Conservation (phyloP, 257 asterid species). For the Solanum piurae region DNA sequence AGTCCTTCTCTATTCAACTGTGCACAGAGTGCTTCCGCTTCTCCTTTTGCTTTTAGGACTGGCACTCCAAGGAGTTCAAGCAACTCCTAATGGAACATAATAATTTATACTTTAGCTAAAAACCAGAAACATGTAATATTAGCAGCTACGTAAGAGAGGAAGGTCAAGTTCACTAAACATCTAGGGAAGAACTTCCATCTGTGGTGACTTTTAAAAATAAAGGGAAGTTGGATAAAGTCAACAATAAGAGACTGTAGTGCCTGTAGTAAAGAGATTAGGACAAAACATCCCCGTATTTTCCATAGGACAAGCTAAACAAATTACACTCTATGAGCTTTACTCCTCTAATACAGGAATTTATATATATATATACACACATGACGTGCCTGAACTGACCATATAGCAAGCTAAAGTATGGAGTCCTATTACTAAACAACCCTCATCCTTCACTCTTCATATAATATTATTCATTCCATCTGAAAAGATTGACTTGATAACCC, state of each 20-base stretch:
- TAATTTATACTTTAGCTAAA: background rate
- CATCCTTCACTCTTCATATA: background rate
- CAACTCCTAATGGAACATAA: conserved; percentile 45
- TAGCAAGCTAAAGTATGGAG: background rate
- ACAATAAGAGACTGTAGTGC: background rate
- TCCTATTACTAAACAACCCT: background rate
- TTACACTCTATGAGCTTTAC: background rate
- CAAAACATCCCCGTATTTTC: background rate
- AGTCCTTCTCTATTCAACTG: conserved; percentile 70
- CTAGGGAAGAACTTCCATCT: background rate
- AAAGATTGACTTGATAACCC: background rate
- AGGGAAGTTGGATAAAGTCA: background rate
- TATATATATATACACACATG: background rate
- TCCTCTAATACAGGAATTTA: background rate
- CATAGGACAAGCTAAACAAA: background rate
- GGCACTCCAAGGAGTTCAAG: conserved; percentile 92
- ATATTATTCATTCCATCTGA: background rate
- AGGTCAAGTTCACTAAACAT: background rate
- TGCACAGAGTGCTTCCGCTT: conserved; percentile 97
- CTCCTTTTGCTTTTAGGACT: conserved; percentile 70
- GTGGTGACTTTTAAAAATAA: background rate
- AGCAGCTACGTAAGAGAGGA: background rate
- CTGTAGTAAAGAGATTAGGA: background rate
- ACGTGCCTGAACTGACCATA: background rate
- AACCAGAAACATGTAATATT: background rate